These are phyloP conservation scores for Leccinum subtestaceum DNA, from an alignment of 768 basidiomycete genomes.

Conservation along the genomic window DNA sequence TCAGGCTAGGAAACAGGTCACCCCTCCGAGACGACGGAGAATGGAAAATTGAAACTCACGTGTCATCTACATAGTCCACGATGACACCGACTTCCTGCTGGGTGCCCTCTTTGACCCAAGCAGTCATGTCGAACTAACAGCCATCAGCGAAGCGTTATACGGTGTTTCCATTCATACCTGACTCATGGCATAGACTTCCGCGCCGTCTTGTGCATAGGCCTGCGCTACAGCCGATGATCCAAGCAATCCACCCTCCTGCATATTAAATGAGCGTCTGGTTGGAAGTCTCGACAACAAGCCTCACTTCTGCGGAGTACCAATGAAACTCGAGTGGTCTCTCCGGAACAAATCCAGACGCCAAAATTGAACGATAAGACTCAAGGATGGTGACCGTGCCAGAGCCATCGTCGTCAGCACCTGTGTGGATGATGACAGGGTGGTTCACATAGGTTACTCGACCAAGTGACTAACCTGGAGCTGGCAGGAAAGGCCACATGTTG, in stretches of 20 bases:
- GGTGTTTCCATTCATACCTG: slow-evolving; percentile 20
- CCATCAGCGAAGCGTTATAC: slow-evolving; percentile 21
- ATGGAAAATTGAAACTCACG: slow-evolving; percentile 39
- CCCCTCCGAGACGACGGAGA: slow-evolving; percentile 1
- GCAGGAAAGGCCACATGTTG: slow-evolving; percentile 74
- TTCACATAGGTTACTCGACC: not conserved
- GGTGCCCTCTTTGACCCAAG: slow-evolving; percentile 86
- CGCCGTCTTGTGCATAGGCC: slow-evolving; percentile 50
- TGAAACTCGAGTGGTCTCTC: slow-evolving; percentile 46
- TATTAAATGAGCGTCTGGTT: not conserved
- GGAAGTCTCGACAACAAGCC: not conserved
- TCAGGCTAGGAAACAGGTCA: slow-evolving; percentile 50
- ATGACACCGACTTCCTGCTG: slow-evolving; percentile 81
- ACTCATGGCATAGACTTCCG: slow-evolving; percentile 30
- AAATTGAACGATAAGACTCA: slow-evolving; percentile 41
- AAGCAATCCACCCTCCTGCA: slow-evolving; percentile 73
- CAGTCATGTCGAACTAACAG: slow-evolving; percentile 85
- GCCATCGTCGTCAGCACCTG: slow-evolving; percentile 45
- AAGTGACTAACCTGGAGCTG: slow-evolving; percentile 61
- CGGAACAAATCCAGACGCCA: slow-evolving; percentile 42
- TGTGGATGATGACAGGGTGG: not conserved
- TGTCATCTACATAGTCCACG: slow-evolving; percentile 73
- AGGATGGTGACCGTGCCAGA: slow-evolving; percentile 46
- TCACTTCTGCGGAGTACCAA: slow-evolving; percentile 46
- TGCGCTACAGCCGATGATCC: slow-evolving; percentile 88